Evolutionary conservation across 1,284 basidiomycete species (phyloP).

Genomic region (Cutaneotrichosporon spelunceum): DNA sequence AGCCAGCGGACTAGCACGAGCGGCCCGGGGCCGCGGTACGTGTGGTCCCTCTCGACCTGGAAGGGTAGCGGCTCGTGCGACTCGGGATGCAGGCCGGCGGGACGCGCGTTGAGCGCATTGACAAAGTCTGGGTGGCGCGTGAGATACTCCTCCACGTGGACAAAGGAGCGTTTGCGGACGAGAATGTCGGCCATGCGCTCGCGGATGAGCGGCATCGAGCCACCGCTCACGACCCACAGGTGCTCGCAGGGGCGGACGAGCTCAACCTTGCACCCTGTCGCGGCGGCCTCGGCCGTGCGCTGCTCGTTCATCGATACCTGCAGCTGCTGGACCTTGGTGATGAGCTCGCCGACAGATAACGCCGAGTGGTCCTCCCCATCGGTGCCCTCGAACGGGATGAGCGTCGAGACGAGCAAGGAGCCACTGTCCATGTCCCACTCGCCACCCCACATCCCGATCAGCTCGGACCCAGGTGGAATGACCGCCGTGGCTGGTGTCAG

Average conservation of each 20-base stretch:
- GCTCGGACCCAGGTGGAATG: conserved; percentile 48
- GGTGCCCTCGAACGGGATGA: conserved; percentile 51
- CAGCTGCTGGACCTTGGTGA: conserved; percentile 44
- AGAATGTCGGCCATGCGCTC: conserved; percentile 49
- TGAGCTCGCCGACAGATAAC: conserved; percentile 49
- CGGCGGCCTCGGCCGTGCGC: conserved; percentile 20
- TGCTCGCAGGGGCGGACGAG: conserved; percentile 47
- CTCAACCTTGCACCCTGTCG: conserved; percentile 23
- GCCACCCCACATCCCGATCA: conserved; percentile 51
- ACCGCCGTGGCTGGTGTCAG: conserved; percentile 40
- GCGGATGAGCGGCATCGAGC: conserved; percentile 44
- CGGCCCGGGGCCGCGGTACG: conserved; percentile 32
- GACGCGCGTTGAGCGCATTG: conserved; percentile 40
- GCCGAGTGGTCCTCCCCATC: conserved; percentile 50
- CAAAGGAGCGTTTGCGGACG: conserved; percentile 47
- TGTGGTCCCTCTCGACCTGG: conserved; percentile 17
- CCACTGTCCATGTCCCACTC: conserved; percentile 51
- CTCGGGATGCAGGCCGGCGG: conserved; percentile 49
- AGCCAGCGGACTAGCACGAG: conserved; percentile 49
- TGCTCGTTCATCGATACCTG: conserved; percentile 39
- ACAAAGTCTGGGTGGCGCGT: conserved; percentile 49
- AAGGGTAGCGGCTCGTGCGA: conserved; percentile 29
- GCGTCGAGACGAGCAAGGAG: conserved; percentile 49
- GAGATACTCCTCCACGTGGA: conserved; percentile 51
- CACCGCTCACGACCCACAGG: conserved; percentile 50